Percentiles rank a stretch among this genome's conserved stretches.
These are phyloP conservation scores for Lichtheimia ornata DNA, from an alignment of 371 early-diverging fungal genomes.

Conservation along the genomic window DNA sequence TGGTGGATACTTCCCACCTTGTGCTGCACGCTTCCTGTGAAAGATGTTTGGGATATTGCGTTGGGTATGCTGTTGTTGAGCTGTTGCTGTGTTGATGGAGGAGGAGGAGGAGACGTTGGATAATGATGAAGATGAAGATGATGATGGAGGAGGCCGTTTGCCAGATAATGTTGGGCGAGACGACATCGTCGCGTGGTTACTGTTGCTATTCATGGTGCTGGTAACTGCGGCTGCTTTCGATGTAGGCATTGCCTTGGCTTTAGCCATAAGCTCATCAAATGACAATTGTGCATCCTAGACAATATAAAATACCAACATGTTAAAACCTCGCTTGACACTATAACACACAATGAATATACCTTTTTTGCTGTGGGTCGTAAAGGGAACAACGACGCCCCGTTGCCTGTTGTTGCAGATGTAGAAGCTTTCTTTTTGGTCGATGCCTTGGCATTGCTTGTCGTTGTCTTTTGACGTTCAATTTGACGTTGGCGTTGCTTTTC, in stretches of 20 bases:
- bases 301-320: too few species aligned
- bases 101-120: not conserved
- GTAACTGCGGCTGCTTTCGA: not conserved
- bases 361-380: too few species aligned
- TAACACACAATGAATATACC: too few species aligned
- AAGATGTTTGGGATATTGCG: not conserved
- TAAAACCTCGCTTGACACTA: too few species aligned
- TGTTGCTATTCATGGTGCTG: not conserved
- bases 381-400: too few species aligned
- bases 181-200: not conserved
- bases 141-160: slow-evolving; percentile 3
- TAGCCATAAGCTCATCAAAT: slow-evolving; percentile 38
- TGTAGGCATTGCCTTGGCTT: slow-evolving; percentile 31
- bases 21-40: not conserved
- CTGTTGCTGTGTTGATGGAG: not conserved
- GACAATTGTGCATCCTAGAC: slow-evolving; percentile 29
- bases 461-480: slow-evolving; percentile 4
- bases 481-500: slow-evolving; percentile 20
- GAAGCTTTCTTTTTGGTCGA: not conserved
- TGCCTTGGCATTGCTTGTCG: slow-evolving; percentile 6
- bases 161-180: slow-evolving; percentile 1
- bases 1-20: not conserved
- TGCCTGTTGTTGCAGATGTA: not conserved
- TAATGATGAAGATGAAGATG: not conserved
- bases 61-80: slow-evolving; percentile 2